These are phyloP conservation scores for Madurella fahalii DNA, from an alignment of 2,329 filamentous ascomycete species.

Conservation along the genomic window DNA sequence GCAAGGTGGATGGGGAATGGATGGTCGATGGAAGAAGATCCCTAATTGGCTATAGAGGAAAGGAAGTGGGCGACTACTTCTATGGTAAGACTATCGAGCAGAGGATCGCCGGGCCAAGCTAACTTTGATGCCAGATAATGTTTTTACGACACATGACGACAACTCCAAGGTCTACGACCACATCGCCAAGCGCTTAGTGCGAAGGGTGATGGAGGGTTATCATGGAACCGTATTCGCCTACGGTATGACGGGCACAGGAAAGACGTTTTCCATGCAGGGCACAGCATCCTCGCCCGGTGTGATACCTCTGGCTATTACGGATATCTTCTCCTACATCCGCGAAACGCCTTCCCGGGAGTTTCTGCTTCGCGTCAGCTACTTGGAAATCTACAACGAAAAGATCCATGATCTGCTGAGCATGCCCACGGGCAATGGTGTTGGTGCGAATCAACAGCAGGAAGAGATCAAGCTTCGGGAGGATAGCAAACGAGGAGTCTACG, in stretches of 20 bases:
- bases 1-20: constrained; percentile 76
- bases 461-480: constrained; percentile 98
- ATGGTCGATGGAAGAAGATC: constrained; percentile 81
- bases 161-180: constrained; percentile 95
- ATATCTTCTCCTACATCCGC: constrained; percentile 98
- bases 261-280: constrained; percentile 99
- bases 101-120: constrained; percentile 18
- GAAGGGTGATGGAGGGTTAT: constrained; percentile 97
- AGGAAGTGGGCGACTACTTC: constrained; percentile 86
- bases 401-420: constrained; percentile 90
- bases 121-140: constrained; percentile 66
- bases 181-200: constrained; percentile 86
- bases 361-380: constrained; percentile 88
- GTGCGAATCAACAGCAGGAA: constrained; percentile 61
- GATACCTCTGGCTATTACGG: constrained; percentile 93
- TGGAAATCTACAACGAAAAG: constrained; percentile 98
- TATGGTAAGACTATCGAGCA: constrained; percentile 62
- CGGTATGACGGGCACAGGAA: constrained; percentile 97
- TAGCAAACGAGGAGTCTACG: constrained; percentile 93
- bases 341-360: constrained; percentile 96
- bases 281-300: constrained; percentile 93
- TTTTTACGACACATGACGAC: constrained; percentile 89
- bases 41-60: constrained; percentile 77
- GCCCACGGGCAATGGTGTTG: constrained; percentile 54
- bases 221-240: constrained; percentile 98